Evolutionary conservation across 495 filamentous ascomycete genomes (phyloP), one percentile per base, ranked within the genome.

Genomic region (Aspergillus leporis): DNA sequence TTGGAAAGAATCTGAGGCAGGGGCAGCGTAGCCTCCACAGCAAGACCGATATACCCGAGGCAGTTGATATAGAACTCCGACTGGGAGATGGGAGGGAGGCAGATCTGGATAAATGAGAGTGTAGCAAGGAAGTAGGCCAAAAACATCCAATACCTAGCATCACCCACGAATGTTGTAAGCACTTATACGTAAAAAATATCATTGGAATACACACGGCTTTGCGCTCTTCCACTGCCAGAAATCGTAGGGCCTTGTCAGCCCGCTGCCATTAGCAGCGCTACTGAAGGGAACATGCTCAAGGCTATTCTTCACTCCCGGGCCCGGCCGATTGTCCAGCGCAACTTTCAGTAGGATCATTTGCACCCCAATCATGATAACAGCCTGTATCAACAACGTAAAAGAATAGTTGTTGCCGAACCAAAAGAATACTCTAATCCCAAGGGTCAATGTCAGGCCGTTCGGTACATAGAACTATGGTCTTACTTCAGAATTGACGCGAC

Each of bases 141-240:
- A 70, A 92, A 96, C 62, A 88, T 81, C 92, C 93, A 98, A 71
- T 97, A 98, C 61, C 87, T 92, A 66, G 13, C 9, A 14, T 41
- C 47, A 67, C 56, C 10, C 7, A 43, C 9, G 8, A 8, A n/a
- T n/a, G n/a, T n/a, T n/a, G 25, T 49, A 55, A 7, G 28, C 1
- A 4, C 34, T 22, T 9, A 40, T 10, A 25, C 23, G 4, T 21
- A 14, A 3, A 40, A 25, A 41, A 5, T 25, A 5, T 18, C 31
- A 46, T 46, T 28, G 48, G 25, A 19, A 25, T 23, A 83, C 84
- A 59, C 77, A 92, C 82, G 93, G 93, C 62, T 87, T 88, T 19
- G 88, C 81, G 30, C 82, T 84, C 62, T 81, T 85, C 94, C 94
- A 98, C 68, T 91, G 90, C 94, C 94, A 98, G 70, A 98, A 98